A percentile compares a stretch with the other conserved stretches of the same genome.
Conservation (phyloP, 345 rosid species). For the Turritis glabra region DNA sequence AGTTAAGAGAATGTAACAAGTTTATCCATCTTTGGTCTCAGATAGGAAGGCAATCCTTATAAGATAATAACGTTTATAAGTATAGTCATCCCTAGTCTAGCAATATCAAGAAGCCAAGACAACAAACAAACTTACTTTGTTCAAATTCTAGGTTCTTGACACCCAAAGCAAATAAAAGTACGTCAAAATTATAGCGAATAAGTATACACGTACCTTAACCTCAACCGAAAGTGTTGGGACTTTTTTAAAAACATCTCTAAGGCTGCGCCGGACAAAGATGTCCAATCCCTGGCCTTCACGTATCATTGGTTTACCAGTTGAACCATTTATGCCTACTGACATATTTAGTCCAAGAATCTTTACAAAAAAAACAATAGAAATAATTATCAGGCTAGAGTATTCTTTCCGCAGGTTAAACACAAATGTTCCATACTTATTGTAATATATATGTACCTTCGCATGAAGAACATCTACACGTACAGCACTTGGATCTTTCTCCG, state of each 20-base stretch:
- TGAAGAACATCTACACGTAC: constrained; percentile 93
- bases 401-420: constrained; percentile 16
- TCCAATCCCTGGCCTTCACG: constrained; percentile 87
- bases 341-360: constrained; percentile 95
- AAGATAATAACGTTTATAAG: neutral
- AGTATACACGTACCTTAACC: constrained; percentile 65
- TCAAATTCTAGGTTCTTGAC: constrained; percentile 22
- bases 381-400: constrained; percentile 19
- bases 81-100: constrained; percentile 9
- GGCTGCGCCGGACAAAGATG: constrained; percentile 82
- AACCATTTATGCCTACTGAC: constrained; percentile 86
- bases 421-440: neutral
- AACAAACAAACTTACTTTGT: neutral
- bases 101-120: constrained; percentile 11
- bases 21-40: neutral
- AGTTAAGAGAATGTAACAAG: constrained; percentile 20
- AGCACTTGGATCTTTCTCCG: constrained; percentile 88
- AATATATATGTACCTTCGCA: constrained; percentile 69
- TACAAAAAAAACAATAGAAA: constrained; percentile 30
- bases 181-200: constrained; percentile 8
- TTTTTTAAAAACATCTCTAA: constrained; percentile 92
- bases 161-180: constrained; percentile 7
- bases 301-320: constrained; percentile 83
- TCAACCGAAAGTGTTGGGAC: constrained; percentile 90
- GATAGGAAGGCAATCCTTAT: constrained; percentile 15